phyloP scores from a whole-genome alignment of 2,329 filamentous ascomycete genomes.

The Parasarocladium wereldwijsianum region DNA sequence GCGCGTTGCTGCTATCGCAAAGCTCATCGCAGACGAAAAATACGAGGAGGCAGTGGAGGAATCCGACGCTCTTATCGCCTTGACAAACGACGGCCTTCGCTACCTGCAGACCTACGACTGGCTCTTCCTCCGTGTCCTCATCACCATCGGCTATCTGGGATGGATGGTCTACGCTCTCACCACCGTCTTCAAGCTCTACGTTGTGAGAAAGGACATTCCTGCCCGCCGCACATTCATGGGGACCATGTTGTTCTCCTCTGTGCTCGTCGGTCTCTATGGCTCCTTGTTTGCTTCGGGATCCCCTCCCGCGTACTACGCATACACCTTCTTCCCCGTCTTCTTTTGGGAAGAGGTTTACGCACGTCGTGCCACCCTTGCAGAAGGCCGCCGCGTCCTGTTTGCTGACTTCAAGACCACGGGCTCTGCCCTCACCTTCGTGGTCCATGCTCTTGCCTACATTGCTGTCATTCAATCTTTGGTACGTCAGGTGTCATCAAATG shows the following conservation, averaged over 20 bases:
- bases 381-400: conserved; percentile 56
- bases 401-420: conserved; percentile 48
- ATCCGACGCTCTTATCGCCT: conserved; percentile 60
- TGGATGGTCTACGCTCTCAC: conserved; percentile 92
- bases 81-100: conserved; percentile 67
- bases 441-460: conserved; percentile 56
- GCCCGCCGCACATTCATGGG: conserved; percentile 47
- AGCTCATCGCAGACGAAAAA: conserved; percentile 48
- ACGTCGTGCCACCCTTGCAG: conserved; percentile 51
- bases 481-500: conserved; percentile 19
- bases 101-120: conserved; percentile 98
- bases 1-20: conserved; percentile 52
- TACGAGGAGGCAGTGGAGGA: conserved; percentile 68
- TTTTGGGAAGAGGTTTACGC: conserved; percentile 97
- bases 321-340: conserved; percentile 79
- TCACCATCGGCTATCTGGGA: conserved; percentile 82
- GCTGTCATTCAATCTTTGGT: conserved; percentile 67
- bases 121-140: conserved; percentile 80
- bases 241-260: conserved; percentile 55
- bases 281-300: conserved; percentile 70
- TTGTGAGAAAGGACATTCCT: conserved; percentile 56
- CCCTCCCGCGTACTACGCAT: conserved; percentile 73
- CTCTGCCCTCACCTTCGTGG: conserved; percentile 39
- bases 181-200: conserved; percentile 76
- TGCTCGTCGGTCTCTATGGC: conserved; percentile 62